A percentile compares a stretch with the other conserved stretches of the same genome.
Conservation (phyloP, 164 flowering plant genomes). For the Macadamia integrifolia region DNA sequence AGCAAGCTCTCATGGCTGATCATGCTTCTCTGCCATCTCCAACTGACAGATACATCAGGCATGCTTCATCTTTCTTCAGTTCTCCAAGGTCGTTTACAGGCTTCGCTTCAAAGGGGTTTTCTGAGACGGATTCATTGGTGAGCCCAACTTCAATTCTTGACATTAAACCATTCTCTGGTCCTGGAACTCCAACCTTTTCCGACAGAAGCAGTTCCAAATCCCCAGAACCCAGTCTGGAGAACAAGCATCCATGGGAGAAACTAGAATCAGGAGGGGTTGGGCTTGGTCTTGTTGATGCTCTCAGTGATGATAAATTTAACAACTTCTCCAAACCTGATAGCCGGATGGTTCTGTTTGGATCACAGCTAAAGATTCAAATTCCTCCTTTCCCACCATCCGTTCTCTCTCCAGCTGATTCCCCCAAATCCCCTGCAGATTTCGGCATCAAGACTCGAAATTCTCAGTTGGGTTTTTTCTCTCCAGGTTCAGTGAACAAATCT, state of each 20-base stretch:
- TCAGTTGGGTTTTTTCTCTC: constrained; percentile 31
- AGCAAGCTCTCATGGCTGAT: constrained; percentile 49
- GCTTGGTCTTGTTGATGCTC: constrained; percentile 60
- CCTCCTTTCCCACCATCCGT: constrained; percentile 39
- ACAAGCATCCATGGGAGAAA: constrained; percentile 34
- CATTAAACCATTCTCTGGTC: constrained; percentile 40
- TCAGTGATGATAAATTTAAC: constrained; percentile 32
- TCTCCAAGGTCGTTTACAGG: constrained; percentile 53
- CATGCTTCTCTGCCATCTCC: constrained; percentile 30
- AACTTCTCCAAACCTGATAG: constrained; percentile 31
- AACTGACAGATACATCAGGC: constrained; percentile 22
- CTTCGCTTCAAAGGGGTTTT: constrained; percentile 33
- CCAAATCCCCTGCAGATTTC: constrained; percentile 42
- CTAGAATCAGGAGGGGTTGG: constrained; percentile 48
- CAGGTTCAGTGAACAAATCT: constrained; percentile 26
- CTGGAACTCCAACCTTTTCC: constrained; percentile 39
- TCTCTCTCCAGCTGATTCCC: constrained; percentile 29
- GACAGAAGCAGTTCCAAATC: constrained; percentile 27
- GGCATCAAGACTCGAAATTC: constrained; percentile 42
- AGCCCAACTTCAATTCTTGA: constrained; percentile 89
- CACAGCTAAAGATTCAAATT: constrained; percentile 68
- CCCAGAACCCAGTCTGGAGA: constrained; percentile 28
- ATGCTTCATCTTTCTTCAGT: constrained; percentile 41
- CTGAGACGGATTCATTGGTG: constrained; percentile 46
- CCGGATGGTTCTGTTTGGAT: constrained; percentile 59